A percentile compares a stretch with the other conserved stretches of the same genome.
Conservation (phyloP, 805 yeast genomes). For the Scheffersomyces lignosus region DNA sequence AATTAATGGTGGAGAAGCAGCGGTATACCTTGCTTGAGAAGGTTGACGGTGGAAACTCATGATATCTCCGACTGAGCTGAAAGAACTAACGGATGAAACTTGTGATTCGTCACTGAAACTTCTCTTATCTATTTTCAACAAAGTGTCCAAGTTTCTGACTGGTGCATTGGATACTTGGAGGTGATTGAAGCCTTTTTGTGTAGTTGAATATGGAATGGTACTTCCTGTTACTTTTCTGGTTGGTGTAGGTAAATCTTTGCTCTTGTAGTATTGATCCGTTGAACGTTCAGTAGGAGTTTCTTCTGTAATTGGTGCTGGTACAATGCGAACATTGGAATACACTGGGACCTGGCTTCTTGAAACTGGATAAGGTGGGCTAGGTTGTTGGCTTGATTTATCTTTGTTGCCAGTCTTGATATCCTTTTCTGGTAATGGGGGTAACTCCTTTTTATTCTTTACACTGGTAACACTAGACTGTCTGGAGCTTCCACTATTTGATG, state of each 20-base stretch:
- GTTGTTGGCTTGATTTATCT: not conserved
- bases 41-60: constrained; percentile 14
- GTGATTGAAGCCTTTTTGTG: constrained; percentile 13
- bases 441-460: constrained; percentile 2
- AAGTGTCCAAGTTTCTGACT: constrained; percentile 4
- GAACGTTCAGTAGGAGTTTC: too few species aligned
- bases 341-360: not conserved
- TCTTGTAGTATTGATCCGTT: too few species aligned
- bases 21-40: not conserved
- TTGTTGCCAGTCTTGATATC: not conserved
- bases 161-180: constrained; percentile 12
- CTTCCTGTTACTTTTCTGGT: not conserved
- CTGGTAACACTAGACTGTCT: constrained; percentile 30
- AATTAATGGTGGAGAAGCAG: not conserved
- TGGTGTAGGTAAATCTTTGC: not conserved
- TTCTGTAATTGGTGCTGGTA: not conserved
- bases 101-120: constrained; percentile 37
- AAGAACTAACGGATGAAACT: constrained; percentile 38
- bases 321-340: constrained; percentile 2
- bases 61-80: constrained; percentile 35
- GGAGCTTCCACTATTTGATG: constrained; percentile 26
- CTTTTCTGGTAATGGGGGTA: constrained; percentile 11
- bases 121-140: constrained; percentile 19
- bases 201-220: constrained; percentile 7
- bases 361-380: not conserved